Evolutionary conservation across 192 early-diverging fungal species (phyloP).

Genomic region (Gryganskiella cystojenkinii): DNA sequence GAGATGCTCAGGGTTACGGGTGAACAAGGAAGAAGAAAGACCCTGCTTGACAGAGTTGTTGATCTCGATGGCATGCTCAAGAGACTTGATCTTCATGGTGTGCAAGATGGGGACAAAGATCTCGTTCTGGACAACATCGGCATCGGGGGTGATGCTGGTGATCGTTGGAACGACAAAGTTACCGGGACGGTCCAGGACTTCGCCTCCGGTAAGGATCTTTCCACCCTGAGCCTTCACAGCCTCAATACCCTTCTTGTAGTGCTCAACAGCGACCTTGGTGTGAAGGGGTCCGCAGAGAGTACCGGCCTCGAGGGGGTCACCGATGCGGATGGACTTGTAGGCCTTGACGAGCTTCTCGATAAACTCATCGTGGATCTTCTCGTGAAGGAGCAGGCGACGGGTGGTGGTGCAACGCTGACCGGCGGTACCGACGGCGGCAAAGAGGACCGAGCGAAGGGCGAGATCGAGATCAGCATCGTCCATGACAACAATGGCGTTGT

Average conservation of each 20-base stretch:
- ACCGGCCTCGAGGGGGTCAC: slow-evolving; percentile 85
- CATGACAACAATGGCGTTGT: slow-evolving; percentile 95
- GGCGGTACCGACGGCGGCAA: slow-evolving; percentile 96
- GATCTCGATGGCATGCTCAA: slow-evolving; percentile 87
- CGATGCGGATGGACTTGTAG: slow-evolving; percentile 88
- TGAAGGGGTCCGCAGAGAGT: slow-evolving; percentile 94
- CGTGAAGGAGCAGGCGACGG: slow-evolving; percentile 89
- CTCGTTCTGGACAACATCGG: slow-evolving; percentile 90
- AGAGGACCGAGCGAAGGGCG: slow-evolving; percentile 85
- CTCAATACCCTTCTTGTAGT: slow-evolving; percentile 79
- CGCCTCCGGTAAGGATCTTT: slow-evolving; percentile 86
- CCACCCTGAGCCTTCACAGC: slow-evolving; percentile 88
- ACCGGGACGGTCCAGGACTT: slow-evolving; percentile 77
- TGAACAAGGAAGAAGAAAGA: slow-evolving; percentile 87
- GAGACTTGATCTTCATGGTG: slow-evolving; percentile 78
- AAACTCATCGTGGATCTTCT: slow-evolving; percentile 87
- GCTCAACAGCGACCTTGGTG: slow-evolving; percentile 82
- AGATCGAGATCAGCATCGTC: slow-evolving; percentile 92
- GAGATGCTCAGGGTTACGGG: slow-evolving; percentile 78
- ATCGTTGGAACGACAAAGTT: slow-evolving; percentile 96
- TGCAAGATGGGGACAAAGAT: slow-evolving; percentile 96
- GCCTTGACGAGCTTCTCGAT: slow-evolving; percentile 82
- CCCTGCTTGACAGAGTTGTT: slow-evolving; percentile 95
- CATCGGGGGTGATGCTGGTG: slow-evolving; percentile 79
- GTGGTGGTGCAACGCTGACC: slow-evolving; percentile 96